Percentiles rank a stretch among this genome's conserved stretches.
These are phyloP conservation scores for Chrysopogon serrulatus DNA, from an alignment of 176 grass and related monocot species.

Conservation along the genomic window DNA sequence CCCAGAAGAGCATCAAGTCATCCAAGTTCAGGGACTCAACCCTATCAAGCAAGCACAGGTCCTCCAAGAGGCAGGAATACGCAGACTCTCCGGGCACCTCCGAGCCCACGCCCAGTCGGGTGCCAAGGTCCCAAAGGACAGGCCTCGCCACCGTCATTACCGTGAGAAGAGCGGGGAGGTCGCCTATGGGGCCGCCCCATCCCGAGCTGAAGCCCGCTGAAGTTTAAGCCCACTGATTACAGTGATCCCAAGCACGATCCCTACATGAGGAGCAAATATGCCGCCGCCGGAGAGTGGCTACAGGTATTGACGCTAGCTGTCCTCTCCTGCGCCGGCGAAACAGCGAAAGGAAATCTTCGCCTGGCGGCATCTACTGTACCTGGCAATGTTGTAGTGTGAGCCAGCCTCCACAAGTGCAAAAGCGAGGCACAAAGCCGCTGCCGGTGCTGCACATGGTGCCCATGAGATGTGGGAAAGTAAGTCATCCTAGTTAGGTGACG, in stretches of 20 bases:
- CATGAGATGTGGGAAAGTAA: slow-evolving; percentile 1
- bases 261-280: slow-evolving; percentile 75
- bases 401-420: neutral
- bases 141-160: slow-evolving; percentile 63
- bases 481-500: neutral
- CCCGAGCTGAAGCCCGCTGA: slow-evolving; percentile 43
- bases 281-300: slow-evolving; percentile 59
- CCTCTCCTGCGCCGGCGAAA: neutral
- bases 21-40: slow-evolving; percentile 83
- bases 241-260: slow-evolving; percentile 60
- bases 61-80: slow-evolving; percentile 80
- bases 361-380: neutral
- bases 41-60: slow-evolving; percentile 70
- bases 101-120: slow-evolving; percentile 41
- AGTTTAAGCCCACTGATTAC: slow-evolving; percentile 34
- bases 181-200: slow-evolving; percentile 35
- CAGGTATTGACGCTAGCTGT: slow-evolving; percentile 47
- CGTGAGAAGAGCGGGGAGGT: slow-evolving; percentile 73
- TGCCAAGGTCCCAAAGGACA: slow-evolving; percentile 60
- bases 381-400: too few species aligned
- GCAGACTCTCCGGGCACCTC: slow-evolving; percentile 53
- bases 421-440: slow-evolving; percentile 3
- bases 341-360: neutral
- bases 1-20: slow-evolving; percentile 53
- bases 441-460: neutral